Conservation (phyloP, 2,329 filamentous ascomycete species). For the Colletotrichum eremochloae region DNA sequence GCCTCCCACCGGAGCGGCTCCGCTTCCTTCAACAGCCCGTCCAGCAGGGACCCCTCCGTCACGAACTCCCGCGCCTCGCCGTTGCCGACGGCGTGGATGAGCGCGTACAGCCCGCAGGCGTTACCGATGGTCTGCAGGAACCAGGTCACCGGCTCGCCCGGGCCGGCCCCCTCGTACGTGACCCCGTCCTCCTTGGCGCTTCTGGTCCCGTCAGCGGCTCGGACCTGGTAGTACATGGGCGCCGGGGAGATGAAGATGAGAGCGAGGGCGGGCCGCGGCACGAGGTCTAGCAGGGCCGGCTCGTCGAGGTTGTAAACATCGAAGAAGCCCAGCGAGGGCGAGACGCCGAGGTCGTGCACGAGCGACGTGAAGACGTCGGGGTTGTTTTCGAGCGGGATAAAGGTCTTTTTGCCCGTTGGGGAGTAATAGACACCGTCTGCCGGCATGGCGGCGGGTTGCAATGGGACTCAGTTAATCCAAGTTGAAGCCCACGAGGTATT, state of each 20-base stretch:
- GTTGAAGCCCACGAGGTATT: neutral
- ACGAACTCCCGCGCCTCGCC: constrained; percentile 71
- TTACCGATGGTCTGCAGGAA: constrained; percentile 89
- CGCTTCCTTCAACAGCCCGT: constrained; percentile 71
- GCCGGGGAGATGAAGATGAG: constrained; percentile 84
- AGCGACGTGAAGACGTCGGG: constrained; percentile 83
- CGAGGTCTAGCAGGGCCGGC: constrained; percentile 78
- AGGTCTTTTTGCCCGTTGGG: constrained; percentile 50
- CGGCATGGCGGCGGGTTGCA: constrained; percentile 45
- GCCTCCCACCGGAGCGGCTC: constrained; percentile 70
- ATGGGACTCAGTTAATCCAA: neutral
- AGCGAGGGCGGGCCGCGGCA: constrained; percentile 82
- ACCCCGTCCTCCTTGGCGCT: constrained; percentile 44
- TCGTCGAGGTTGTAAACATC: constrained; percentile 88
- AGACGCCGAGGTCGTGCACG: constrained; percentile 78
- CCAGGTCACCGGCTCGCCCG: constrained; percentile 79
- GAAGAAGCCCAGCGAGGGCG: constrained; percentile 77
- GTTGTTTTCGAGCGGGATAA: constrained; percentile 69
- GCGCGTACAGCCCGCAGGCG: constrained; percentile 83
- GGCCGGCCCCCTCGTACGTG: constrained; percentile 50
- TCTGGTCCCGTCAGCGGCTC: constrained; percentile 43
- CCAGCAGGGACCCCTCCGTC: constrained; percentile 65
- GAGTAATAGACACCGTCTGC: constrained; percentile 46
- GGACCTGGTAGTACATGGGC: constrained; percentile 61
- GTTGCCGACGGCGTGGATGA: constrained; percentile 81